Base-by-base conservation (phyloP, 345 rosid genomes). In the Heritiera fomes region DNA sequence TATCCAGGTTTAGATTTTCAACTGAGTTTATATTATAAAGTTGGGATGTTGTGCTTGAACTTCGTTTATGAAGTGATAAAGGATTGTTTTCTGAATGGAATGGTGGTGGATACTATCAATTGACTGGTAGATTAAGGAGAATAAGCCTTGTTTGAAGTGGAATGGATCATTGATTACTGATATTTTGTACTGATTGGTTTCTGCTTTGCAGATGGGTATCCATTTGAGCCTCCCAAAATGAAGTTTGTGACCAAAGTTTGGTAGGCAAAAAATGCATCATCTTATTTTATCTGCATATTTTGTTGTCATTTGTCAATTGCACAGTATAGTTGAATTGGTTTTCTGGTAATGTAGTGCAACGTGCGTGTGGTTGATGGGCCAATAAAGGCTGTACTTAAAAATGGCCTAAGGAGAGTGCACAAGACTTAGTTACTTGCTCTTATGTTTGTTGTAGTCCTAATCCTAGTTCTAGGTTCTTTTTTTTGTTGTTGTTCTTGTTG, bases 171-270 rank as follows among this genome's bases (percentile, higher is more conserved):
- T 52, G 73, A 14, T 64, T 52, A 23, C 46, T 75, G 71, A 30
- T 45, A 46, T 18, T 81, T 46, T 18, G 9, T 55, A 43, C 20
- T 80, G 28, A 73, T 80, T 82, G 78, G 56, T 74, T 71, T 85
- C 77, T 80, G n/a, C 75, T 75, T 81, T 89, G 87, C 94, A 97
- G 99, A 97, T 88, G 98, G 96, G 53, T 97, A 97, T 84, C 99
- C 99, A 4, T 97, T 97, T 82, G 98, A 94, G 93, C 99, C 99
- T 79, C 99, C 99, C 34, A 97, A 91, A 89, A 94, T 97, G 99
- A 93, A 93, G 81, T 97, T 97, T 75, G 84, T 90, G 41, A 97
- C 99, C 60, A 94, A 93, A 93, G 99, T 97, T 81, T 97, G 99
- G 99, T 97, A 94, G 70, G 97, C 73, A 82, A 55, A 53, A 61